phyloP scores from a whole-genome alignment of 345 rosid species.

The Trapa bicornis region DNA sequence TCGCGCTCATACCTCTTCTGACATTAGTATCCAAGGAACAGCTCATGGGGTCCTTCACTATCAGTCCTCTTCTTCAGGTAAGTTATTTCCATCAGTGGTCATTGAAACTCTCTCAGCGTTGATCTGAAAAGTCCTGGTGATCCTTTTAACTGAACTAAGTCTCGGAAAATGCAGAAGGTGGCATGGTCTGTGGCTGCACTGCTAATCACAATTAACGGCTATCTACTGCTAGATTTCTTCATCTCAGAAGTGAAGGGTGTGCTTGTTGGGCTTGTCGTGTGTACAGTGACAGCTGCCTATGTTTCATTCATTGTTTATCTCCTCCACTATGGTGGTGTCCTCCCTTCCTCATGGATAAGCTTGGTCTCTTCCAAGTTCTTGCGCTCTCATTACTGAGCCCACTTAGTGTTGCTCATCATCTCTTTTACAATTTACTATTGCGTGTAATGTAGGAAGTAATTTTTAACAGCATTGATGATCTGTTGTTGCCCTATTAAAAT shows the following conservation, averaged over 20 bases:
- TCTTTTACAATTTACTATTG: not conserved
- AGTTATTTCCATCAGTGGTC: not conserved
- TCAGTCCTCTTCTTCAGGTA: slow-evolving; percentile 67
- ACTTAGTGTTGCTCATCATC: not conserved
- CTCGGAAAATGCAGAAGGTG: slow-evolving; percentile 31
- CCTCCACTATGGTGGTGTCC: slow-evolving; percentile 26
- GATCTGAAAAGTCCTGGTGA: not conserved
- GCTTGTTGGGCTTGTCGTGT: slow-evolving; percentile 37
- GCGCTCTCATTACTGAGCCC: not conserved
- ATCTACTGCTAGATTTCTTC: slow-evolving; percentile 72
- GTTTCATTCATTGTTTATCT: slow-evolving; percentile 68
- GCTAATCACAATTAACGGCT: slow-evolving; percentile 69
- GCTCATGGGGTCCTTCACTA: slow-evolving; percentile 72
- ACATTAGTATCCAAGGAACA: slow-evolving; percentile 76
- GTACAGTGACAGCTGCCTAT: slow-evolving; percentile 47
- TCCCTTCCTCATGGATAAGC: slow-evolving; percentile 15
- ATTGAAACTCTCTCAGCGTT: not conserved
- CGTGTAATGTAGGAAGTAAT: too few relatives aligned
- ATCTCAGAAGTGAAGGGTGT: slow-evolving; percentile 57
- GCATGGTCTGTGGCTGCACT: slow-evolving; percentile 87
- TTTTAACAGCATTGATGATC: too few relatives aligned
- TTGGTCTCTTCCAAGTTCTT: slow-evolving; percentile 6
- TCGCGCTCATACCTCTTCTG: slow-evolving; percentile 85
- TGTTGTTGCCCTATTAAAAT: too few relatives aligned
- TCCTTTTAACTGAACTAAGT: not conserved